Percentiles rank a stretch among this genome's conserved stretches.
Conservation (phyloP, 1,284 basidiomycete genomes). For the Exobasidium rhododendri region DNA sequence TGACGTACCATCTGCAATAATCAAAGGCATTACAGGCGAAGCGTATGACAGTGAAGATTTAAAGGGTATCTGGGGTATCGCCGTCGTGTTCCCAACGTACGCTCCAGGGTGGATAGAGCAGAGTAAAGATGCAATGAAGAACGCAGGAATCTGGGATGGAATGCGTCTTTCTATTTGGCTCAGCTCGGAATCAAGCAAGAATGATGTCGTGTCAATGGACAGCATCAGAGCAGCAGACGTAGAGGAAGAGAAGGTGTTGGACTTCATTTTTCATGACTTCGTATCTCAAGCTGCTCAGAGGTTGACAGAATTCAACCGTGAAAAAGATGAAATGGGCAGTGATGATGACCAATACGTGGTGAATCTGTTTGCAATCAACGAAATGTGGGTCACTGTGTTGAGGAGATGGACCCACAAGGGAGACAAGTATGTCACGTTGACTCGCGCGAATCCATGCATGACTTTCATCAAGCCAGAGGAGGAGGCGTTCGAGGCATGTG, state of each 20-base stretch:
- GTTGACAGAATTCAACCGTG: not conserved
- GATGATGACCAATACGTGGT: not conserved
- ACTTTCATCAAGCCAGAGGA: not conserved
- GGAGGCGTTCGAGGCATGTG: not conserved
- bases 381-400: not conserved
- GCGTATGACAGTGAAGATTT: not conserved
- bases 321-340: not conserved
- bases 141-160: not conserved
- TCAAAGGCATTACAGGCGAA: not conserved
- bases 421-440: not conserved
- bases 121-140: not conserved
- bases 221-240: not conserved
- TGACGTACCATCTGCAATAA: not conserved
- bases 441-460: conserved; percentile 3
- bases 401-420: not conserved
- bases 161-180: not conserved
- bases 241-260: not conserved
- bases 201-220: not conserved
- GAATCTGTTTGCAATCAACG: not conserved
- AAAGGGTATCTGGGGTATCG: not conserved
- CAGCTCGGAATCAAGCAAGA: not conserved
- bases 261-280: not conserved
- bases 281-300: not conserved
- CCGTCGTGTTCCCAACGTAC: not conserved
- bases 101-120: not conserved